Evolutionary conservation across 306 rosid species (phyloP).

Genomic region (Vigna nakashimae): DNA sequence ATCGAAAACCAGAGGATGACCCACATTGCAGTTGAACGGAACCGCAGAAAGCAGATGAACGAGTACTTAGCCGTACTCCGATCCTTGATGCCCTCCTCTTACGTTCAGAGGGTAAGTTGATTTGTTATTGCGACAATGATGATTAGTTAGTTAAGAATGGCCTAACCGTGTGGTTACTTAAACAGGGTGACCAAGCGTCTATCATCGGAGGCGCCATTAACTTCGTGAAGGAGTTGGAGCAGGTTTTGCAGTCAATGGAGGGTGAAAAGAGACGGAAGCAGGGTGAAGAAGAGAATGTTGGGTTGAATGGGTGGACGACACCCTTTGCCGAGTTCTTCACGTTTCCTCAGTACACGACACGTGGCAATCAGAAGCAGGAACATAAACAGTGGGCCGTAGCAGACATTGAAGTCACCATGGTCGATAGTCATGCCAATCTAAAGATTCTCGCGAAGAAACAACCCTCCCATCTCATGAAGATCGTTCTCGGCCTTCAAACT

Average conservation of each 20-base stretch:
- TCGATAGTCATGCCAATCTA: conserved; percentile 84
- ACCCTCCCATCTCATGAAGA: conserved; percentile 61
- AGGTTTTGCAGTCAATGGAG: conserved; percentile 70
- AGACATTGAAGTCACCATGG: conserved; percentile 90
- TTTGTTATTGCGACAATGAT: neutral
- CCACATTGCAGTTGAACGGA: conserved; percentile 93
- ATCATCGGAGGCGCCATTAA: conserved; percentile 94
- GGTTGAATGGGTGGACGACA: neutral
- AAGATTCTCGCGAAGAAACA: conserved; percentile 72
- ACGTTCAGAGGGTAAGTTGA: conserved; percentile 80
- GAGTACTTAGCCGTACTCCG: conserved; percentile 80
- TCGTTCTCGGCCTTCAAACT: conserved; percentile 68
- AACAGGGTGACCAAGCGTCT: conserved; percentile 96
- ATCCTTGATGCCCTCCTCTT: conserved; percentile 89
- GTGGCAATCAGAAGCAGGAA: conserved; percentile 39
- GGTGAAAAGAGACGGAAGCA: conserved; percentile 46
- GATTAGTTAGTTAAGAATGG: neutral
- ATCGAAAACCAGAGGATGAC: conserved; percentile 93
- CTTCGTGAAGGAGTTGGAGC: conserved; percentile 91
- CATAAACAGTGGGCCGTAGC: conserved; percentile 56
- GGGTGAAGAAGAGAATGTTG: neutral
- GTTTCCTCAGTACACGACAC: conserved; percentile 81
- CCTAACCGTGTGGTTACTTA: neutral
- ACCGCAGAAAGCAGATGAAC: conserved; percentile 91
- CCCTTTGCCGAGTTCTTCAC: conserved; percentile 78